phyloP scores from a whole-genome alignment of 2,329 filamentous ascomycete genomes.

The Fusarium devonianum region DNA sequence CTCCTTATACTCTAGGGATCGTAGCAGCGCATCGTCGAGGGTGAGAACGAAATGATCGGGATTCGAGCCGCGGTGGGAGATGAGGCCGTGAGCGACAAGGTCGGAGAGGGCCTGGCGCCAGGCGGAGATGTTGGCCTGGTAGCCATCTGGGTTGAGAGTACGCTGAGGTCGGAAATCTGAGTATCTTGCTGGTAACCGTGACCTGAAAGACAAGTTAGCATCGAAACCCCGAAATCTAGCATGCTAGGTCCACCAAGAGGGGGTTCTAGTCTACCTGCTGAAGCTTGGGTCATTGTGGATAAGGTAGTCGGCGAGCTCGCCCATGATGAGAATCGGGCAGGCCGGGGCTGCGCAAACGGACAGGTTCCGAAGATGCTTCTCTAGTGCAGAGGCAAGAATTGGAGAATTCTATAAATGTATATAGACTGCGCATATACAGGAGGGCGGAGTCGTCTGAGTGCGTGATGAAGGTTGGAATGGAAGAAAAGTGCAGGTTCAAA shows the following conservation, averaged over 20 bases:
- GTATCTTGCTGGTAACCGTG: constrained; percentile 84
- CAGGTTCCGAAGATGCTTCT: not conserved
- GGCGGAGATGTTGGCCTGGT: constrained; percentile 77
- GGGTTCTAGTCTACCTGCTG: too few species aligned
- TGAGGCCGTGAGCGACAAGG: constrained; percentile 68
- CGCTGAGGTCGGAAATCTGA: constrained; percentile 82
- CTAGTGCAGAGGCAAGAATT: not conserved
- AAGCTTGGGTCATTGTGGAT: constrained; percentile 68
- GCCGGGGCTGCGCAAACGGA: not conserved
- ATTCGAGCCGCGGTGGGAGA: constrained; percentile 50
- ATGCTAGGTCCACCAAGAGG: too few species aligned
- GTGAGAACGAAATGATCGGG: constrained; percentile 61
- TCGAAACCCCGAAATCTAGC: too few species aligned
- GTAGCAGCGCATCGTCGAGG: constrained; percentile 69
- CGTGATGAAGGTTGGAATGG: too few species aligned
- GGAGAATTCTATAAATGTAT: not conserved
- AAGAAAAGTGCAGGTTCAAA: too few species aligned
- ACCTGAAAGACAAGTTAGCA: constrained; percentile 53
- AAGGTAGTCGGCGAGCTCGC: constrained; percentile 73
- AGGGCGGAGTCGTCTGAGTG: not conserved
- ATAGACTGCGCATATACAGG: not conserved
- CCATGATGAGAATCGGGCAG: constrained; percentile 55
- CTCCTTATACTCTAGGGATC: constrained; percentile 76
- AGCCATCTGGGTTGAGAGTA: constrained; percentile 84
- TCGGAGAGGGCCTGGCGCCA: constrained; percentile 80